Base-by-base conservation (phyloP, 1,139 yeast species). In the Saccharomyces hybrid region DNA sequence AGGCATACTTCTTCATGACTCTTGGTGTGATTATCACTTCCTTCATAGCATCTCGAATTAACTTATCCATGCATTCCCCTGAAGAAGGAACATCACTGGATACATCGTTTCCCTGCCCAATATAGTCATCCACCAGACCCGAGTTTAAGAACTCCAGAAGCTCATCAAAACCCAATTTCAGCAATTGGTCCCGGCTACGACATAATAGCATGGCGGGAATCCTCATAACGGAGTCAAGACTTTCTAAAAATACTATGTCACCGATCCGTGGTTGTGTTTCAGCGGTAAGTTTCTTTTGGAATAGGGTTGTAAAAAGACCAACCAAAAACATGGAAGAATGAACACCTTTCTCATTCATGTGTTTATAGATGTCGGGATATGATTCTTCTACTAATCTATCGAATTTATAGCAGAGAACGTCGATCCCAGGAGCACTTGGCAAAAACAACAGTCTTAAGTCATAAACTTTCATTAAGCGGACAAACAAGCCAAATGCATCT, bases 341-440 rank as follows among this genome's bases (percentile, higher is more conserved):
- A 25, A 93, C 83, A 3, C 97, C 97, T 68, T 89, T 93, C 59
- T 88, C 82, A 27, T 80, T 78, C 64, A 93, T 74, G 73, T 93
- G 97, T 54, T 81, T 79, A 69, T 84, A 83, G 52, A 93, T 76
- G 5, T 76, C 76, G 0, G 63, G 60, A 28, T 60, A 56, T 26
- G 54, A 56, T 46, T 62, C 66, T 67, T 89, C 97, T 51, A 91
- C 68, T 50, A 90, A 71, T 53, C 97, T 76, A 68, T 91, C 97
- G 70, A 89, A 90, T 66, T 90, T 95, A 67, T 90, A 90, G 54
- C 90, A 75, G 62, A 83, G 78, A 54, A 88, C 69, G 68, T 88
- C 90, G 60, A 90, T 75, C 1, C 96, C 97, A 14, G 90, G 89
- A 96, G 90, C 89, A 48, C 86, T 95, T 0, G 95, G 89, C 55